Evolutionary conservation across 2,329 filamentous ascomycete genomes (phyloP), one percentile per base, ranked within the genome.

Genomic region (Neofusicoccum sp.): DNA sequence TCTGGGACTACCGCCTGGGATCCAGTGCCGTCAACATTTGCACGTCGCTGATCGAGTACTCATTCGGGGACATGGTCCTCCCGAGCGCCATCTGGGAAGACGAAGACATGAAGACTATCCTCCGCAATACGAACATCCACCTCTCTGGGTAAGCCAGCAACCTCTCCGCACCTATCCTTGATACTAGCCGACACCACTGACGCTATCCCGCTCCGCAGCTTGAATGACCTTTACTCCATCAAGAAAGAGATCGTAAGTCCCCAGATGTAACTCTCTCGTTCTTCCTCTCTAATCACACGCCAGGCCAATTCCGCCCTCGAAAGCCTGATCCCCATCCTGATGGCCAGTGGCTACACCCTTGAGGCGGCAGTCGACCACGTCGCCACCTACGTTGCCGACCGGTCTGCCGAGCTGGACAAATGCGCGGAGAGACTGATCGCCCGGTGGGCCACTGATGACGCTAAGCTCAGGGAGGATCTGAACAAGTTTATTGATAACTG

Each of bases 1-100:
- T 58, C 54, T 58, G 54, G 54, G 31, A 45, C 14, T 58, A 45
- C 54, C 54, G 54, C n/a, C 54, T 58, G 7, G 54, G 54, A 29
- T 45, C 39, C 31, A 36, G 29, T 31, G 54, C 54, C 9, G 54
- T 58, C n/a, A 37, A 58, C 31, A 58, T 58, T 41, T 58, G 54
- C 41, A 45, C 39, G 7, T 14, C 22, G n/a, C 31, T 58, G 8
- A 58, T 58, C 41, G 54, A 58, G 41, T 58, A 58, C 31, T 33
- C 39, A 0, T 36, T 29, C 9, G 54, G 54, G 2, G 54, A 47
- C 41, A 58, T 45, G 54, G 29, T 16, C 6, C 29, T 58, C 14
- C 54, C 54, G 4, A 41, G 28, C n/a, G 29, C 2, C 54, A 16
- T 58, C 7, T 58, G 54, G 54, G 54, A 22, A 3, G 54, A 58